Evolutionary conservation across 768 basidiomycete genomes (phyloP), one percentile per base, ranked within the genome.

Genomic region (Lactifluus piperatus): DNA sequence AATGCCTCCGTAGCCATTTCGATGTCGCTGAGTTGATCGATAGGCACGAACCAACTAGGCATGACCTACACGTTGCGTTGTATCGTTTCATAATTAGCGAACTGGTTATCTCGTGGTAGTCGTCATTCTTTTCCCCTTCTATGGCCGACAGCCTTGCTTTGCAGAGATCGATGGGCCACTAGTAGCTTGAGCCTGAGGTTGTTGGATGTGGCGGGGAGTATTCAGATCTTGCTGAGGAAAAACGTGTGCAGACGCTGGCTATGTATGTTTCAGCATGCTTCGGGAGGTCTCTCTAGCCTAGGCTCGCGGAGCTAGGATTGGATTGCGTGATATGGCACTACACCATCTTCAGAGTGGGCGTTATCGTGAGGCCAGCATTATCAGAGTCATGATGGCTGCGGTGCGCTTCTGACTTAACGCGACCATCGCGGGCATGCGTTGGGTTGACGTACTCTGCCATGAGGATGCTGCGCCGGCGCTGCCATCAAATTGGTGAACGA

Each of bases 381-480:
- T 27, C 22, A 14, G 29, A 20, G 36, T 34, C 37, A 18, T 43
- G 45, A 49, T 53, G 20, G 37, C 29, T 4, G 51, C 36, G 27
- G 51, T 22, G n/a, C 39, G 46, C 58, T 41, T 58, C 57, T 43
- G 37, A 20, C 46, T 53, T 49, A 36, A 47, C 22, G 36, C 58
- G 29, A 58, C 8, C 29, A 54, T 54, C 34, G 34, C 5, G n/a
- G 44, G 51, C 37, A 47, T 14, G 27, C 50, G 18, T 51, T 51
- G 29, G n/a, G 36, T 56, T 61, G 60, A 61, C 60, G 60, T 61
- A 56, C 50, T 39, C 49, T 34, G 30, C 60, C 54, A 61, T 56
- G 54, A 56, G 54, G 45, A 41, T 41, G 50, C 43, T 51, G 49
- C 60, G 55, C 55, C 54, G 50, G 37, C 14, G 22, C 6, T 20